A percentile compares a stretch with the other conserved stretches of the same genome.
phyloP scores from a whole-genome alignment of 2,329 filamentous ascomycete genomes.

The Aspergillus pseudonomiae region DNA sequence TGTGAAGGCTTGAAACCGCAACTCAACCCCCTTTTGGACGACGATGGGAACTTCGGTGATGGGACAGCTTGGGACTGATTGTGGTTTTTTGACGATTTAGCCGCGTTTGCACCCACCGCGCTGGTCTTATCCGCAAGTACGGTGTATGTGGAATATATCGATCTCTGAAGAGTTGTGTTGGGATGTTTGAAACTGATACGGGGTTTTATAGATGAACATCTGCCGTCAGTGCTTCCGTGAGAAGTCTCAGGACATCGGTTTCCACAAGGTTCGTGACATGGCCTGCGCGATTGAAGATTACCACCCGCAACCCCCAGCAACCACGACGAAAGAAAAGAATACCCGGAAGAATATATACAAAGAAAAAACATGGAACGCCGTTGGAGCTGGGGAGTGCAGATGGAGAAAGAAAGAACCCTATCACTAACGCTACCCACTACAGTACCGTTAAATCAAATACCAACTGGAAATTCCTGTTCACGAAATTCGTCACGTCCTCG shows the following conservation, averaged over 20 bases:
- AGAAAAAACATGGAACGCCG: background rate
- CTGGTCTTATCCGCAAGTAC: constrained; percentile 99
- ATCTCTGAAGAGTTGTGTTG: background rate
- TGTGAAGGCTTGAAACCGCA: constrained; percentile 43
- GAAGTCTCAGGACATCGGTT: constrained; percentile 69
- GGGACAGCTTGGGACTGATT: constrained; percentile 21
- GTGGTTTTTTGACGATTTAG: constrained; percentile 45
- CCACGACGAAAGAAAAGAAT: background rate
- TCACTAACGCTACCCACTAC: constrained; percentile 22
- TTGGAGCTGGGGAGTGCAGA: background rate
- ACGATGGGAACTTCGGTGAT: constrained; percentile 2
- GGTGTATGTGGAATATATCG: constrained; percentile 53
- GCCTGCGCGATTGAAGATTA: background rate
- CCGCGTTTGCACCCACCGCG: constrained; percentile 89
- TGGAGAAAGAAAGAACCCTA: background rate
- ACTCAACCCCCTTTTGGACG: background rate
- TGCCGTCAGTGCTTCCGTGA: constrained; percentile 72
- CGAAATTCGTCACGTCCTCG: constrained; percentile 35
- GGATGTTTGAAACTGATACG: constrained; percentile 18
- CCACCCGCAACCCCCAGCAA: constrained; percentile 2
- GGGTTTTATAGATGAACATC: constrained; percentile 50
- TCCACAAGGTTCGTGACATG: constrained; percentile 61
- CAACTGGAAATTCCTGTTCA: constrained; percentile 34
- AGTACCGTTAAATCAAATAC: constrained; percentile 41
- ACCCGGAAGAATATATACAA: background rate